A percentile compares a stretch with the other conserved stretches of the same genome.
phyloP scores from a whole-genome alignment of 176 grass and related monocot species.

The Juncus inflexus region DNA sequence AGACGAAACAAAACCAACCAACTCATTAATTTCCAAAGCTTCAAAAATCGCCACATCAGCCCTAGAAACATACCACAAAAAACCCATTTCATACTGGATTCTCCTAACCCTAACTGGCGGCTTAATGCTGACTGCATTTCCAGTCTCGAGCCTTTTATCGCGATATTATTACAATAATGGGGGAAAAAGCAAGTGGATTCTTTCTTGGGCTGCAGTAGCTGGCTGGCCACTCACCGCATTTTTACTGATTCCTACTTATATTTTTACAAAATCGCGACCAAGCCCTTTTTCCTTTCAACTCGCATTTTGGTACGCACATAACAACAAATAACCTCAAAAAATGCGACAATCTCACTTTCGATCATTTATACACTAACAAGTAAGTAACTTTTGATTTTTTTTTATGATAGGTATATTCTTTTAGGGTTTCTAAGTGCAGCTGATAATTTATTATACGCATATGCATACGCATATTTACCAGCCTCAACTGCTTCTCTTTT shows the following conservation, averaged over 20 bases:
- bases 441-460: conserved; percentile 92
- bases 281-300: conserved; percentile 41
- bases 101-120: conserved; percentile 36
- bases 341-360: not conserved
- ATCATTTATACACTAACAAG: too few relatives aligned
- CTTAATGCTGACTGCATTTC: conserved; percentile 77
- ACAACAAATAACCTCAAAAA: not conserved
- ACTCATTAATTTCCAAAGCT: conserved; percentile 20
- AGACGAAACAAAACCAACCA: conserved; percentile 4
- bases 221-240: conserved; percentile 66
- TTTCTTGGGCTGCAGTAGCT: conserved; percentile 77
- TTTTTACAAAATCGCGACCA: conserved; percentile 37
- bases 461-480: conserved; percentile 79
- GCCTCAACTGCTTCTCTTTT: conserved; percentile 84
- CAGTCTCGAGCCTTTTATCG: conserved; percentile 64
- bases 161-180: conserved; percentile 74
- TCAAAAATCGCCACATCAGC: conserved; percentile 19
- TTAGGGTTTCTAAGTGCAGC: conserved; percentile 74
- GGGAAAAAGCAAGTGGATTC: conserved; percentile 83
- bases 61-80: conserved; percentile 43
- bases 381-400: not conserved
- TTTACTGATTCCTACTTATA: conserved; percentile 44
- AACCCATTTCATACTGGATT: conserved; percentile 43
- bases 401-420: conserved; percentile 32
- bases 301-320: conserved; percentile 34